Evolutionary conservation across 306 rosid genomes (phyloP).

Genomic region (Rosa multiflora): DNA sequence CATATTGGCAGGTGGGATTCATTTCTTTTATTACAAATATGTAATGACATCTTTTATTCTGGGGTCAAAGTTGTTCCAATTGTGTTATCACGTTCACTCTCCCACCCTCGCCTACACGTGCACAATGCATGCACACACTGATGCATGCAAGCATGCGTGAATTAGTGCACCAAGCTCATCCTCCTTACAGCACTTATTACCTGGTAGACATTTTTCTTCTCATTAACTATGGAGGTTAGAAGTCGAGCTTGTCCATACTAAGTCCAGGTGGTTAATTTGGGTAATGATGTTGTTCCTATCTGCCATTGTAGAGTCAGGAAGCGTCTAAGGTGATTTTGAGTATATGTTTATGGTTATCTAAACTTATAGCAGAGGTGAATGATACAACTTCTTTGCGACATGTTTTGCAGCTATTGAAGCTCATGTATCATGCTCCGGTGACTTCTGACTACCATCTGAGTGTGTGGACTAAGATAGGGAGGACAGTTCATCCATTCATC

Average conservation of each 20-base stretch:
- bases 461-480: constrained; percentile 79
- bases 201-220: neutral
- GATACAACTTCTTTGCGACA: neutral
- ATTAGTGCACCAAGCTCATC: neutral
- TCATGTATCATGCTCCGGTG: constrained; percentile 89
- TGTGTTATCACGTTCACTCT: neutral
- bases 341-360: neutral
- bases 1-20: constrained; percentile 93
- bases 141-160: neutral
- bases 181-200: neutral
- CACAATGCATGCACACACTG: neutral
- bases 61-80: neutral
- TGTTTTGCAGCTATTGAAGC: constrained; percentile 70
- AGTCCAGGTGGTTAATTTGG: neutral
- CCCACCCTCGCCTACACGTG: neutral
- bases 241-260: neutral
- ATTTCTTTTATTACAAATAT: constrained; percentile 6
- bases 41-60: neutral
- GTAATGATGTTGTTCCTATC: neutral
- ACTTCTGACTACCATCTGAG: constrained; percentile 82
- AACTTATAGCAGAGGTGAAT: neutral
- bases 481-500: constrained; percentile 54
- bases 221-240: neutral
- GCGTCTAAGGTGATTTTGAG: neutral
- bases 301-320: neutral